Base-by-base conservation (phyloP, 1,284 basidiomycete species). In the Melampsora abietis-canadensis region DNA sequence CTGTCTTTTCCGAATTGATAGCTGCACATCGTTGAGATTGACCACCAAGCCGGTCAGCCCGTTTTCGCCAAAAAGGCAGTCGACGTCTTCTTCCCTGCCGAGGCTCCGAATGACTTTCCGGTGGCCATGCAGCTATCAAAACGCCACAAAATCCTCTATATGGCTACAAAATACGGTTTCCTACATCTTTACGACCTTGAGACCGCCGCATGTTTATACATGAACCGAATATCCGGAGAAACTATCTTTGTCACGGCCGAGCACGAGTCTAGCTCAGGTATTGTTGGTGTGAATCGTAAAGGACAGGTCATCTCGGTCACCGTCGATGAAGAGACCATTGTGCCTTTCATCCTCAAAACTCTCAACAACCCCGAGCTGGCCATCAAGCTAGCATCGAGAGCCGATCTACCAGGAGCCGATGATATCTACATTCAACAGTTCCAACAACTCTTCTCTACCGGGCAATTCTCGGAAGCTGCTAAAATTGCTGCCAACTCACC, bases 211-310 rank as follows among this genome's bases (percentile, higher is more conserved):
- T 98, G 96, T 85, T 90, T 98, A 79, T 99, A 98, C 87, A 99
- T 98, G 96, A 98, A 99, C 87, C 91, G 96, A 78, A 98, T 99
- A 82, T 96, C 93, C 66, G 95, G 96, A 61, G 96, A 98, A 85
- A 98, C 96, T 64, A 98, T 98, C 83, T 98, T 99, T 83, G 94
- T 97, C 66, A 98, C 96, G 7, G 92, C 94, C 21, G 94, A 97
- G 81, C 93, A 98, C 82, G 94, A 97, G 83, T 87, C 89, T 34
- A 89, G 90, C 15, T 88, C 93, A 81, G 96, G 96, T 84, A 96
- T 99, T 83, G 93, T 99, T 78, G 96, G 95, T 79, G 94, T 99
- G 81, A 99, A 99, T 87, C 92, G 95, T 86, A 98, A 98, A 85
- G 96, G 96, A 66, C 96, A 99, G 83, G 94, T 99, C 21, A 87